These are phyloP conservation scores for Withania somnifera DNA, from an alignment of 305 asterid genomes.

Conservation along the genomic window DNA sequence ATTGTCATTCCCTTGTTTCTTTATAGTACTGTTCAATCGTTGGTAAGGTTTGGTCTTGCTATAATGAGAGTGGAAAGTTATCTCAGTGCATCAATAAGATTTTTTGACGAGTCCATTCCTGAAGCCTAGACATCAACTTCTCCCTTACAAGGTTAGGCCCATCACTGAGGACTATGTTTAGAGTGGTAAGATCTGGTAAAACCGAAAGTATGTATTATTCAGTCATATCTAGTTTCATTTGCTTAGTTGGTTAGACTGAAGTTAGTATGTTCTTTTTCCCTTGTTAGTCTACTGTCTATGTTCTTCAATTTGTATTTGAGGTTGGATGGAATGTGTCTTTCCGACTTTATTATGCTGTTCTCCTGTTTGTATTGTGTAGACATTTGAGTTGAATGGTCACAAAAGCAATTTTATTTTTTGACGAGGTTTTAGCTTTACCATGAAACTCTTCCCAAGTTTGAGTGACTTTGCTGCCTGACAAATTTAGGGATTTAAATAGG, in stretches of 20 bases:
- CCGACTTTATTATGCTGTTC: background rate
- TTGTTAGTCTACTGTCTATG: background rate
- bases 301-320: background rate
- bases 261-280: background rate
- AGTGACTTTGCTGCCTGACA: constrained; percentile 63
- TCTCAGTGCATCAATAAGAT: background rate
- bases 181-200: constrained; percentile 77
- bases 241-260: background rate
- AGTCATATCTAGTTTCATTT: background rate
- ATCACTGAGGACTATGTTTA: constrained; percentile 95
- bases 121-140: background rate
- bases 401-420: constrained; percentile 68
- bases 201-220: constrained; percentile 46
- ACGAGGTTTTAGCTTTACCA: constrained; percentile 40
- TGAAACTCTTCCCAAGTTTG: constrained; percentile 82
- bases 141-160: constrained; percentile 53
- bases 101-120: background rate
- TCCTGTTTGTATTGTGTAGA: constrained; percentile 45
- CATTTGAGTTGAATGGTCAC: constrained; percentile 95
- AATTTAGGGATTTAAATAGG: too few relatives aligned
- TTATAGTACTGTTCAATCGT: background rate
- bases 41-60: background rate
- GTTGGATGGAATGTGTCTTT: background rate
- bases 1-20: background rate
- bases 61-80: background rate